Percentiles rank a stretch among this genome's conserved stretches.
Evolutionary conservation across 2,329 filamentous ascomycete species (phyloP).

Genomic region (Macroventuria anomochaeta): DNA sequence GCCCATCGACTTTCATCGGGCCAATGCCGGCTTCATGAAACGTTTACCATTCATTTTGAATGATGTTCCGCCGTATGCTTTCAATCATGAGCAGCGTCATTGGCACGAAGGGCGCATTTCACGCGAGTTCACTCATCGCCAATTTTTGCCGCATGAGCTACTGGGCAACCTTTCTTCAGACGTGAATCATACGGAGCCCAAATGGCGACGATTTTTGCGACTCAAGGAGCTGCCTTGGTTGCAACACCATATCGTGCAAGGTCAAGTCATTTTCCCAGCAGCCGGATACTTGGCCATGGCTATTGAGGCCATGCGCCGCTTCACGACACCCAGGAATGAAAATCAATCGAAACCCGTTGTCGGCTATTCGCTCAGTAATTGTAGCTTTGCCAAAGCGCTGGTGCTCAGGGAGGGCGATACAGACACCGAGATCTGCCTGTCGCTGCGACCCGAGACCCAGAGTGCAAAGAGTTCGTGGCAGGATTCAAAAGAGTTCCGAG

Average conservation of each 20-base stretch:
- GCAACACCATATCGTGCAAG: conserved; percentile 51
- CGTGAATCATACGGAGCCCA: conserved; percentile 26
- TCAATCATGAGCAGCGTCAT: conserved; percentile 34
- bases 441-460: too few relatives aligned
- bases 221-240: conserved; percentile 54
- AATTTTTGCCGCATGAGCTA: conserved; percentile 34
- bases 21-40: background rate
- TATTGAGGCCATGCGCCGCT: conserved; percentile 29
- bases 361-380: too few relatives aligned
- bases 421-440: too few relatives aligned
- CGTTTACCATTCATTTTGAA: conserved; percentile 23
- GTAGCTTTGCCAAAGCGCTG: too few relatives aligned
- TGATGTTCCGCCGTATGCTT: conserved; percentile 37
- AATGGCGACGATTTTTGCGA: conserved; percentile 57
- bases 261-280: conserved; percentile 4
- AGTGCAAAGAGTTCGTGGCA: too few relatives aligned
- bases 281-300: conserved; percentile 3
- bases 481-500: too few relatives aligned
- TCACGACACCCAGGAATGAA: too few relatives aligned
- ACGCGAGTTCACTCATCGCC: background rate
- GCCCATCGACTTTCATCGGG: background rate
- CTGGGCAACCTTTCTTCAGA: conserved; percentile 15
- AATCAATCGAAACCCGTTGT: too few relatives aligned
- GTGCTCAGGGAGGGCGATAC: too few relatives aligned
- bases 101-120: conserved; percentile 18